Evolutionary conservation across 768 basidiomycete genomes (phyloP).

Genomic region (Leucogyrophana mollusca): DNA sequence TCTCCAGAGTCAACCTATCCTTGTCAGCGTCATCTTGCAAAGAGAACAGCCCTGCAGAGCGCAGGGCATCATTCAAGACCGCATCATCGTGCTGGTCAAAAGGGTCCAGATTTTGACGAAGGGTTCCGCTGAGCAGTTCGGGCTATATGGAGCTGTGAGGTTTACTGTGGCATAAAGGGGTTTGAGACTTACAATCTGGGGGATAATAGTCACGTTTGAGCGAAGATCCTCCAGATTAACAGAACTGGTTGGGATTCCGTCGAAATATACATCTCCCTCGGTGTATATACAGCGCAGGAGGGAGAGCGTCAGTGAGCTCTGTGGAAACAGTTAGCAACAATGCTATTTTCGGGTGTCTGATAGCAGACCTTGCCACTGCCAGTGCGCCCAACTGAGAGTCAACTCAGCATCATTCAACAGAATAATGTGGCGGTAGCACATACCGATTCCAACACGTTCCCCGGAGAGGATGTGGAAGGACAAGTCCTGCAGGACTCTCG

Average conservation of each 20-base stretch:
- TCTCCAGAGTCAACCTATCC: slow-evolving; percentile 41
- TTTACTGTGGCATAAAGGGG: slow-evolving; percentile 46
- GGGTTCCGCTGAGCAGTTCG: slow-evolving; percentile 41
- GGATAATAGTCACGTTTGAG: slow-evolving; percentile 59
- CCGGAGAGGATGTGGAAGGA: slow-evolving; percentile 50
- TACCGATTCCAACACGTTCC: slow-evolving; percentile 53
- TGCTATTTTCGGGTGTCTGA: slow-evolving; percentile 7
- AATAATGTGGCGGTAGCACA: slow-evolving; percentile 6
- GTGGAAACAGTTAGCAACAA: neutral
- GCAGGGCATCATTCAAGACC: slow-evolving; percentile 37
- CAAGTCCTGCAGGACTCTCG: slow-evolving; percentile 49
- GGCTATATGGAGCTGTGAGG: slow-evolving; percentile 19
- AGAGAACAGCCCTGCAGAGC: slow-evolving; percentile 37
- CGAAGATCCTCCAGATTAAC: slow-evolving; percentile 58
- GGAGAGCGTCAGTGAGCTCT: slow-evolving; percentile 52
- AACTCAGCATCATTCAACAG: neutral
- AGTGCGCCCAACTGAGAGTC: slow-evolving; percentile 48
- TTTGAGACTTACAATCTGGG: slow-evolving; percentile 49
- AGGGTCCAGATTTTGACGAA: slow-evolving; percentile 50
- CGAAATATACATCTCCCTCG: slow-evolving; percentile 51
- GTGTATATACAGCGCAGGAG: slow-evolving; percentile 50
- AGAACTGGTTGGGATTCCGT: slow-evolving; percentile 45
- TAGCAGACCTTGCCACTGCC: slow-evolving; percentile 46
- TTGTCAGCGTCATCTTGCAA: slow-evolving; percentile 25
- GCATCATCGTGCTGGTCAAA: slow-evolving; percentile 48